Base-by-base conservation (phyloP, 2,329 filamentous ascomycete species). In the Bipolaris sorokiniana region DNA sequence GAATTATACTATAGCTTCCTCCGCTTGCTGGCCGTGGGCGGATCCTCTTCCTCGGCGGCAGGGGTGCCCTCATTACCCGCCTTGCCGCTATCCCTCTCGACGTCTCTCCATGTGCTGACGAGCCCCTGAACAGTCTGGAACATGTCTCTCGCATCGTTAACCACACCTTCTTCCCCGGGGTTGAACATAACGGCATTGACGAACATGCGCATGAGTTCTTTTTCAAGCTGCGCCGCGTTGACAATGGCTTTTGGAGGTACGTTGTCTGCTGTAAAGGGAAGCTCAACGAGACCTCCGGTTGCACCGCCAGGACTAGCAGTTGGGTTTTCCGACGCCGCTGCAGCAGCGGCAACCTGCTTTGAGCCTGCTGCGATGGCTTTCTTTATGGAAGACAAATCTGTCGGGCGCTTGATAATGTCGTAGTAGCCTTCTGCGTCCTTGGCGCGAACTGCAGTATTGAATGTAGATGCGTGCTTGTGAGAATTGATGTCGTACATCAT, bases 131-230 rank as follows among this genome's bases (percentile, higher is more conserved):
- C 91, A 75, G 94, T 90, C 57, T 90, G 84, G 68, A 92, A 96
- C 92, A 97, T 97, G 74, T 91, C 90, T 54, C 89, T 83, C 1
- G 93, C 92, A 71, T 96, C 92, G 57, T 90, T 89, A 31, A 97
- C 93, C 28, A 97, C 88, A 3, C 90, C 91, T 36, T 94, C 91
- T 76, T 96, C 92, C 61, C 96, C 91, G 0, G 90, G 88, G 68
- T 98, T 98, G 81, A 97, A 99, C 95, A 99, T 98, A 77, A 97
- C 90, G 16, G 95, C 94, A 70, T 98, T 98, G 65, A 92, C 92
- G 75, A 98, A 97, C 91, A 98, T 97, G 68, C 96, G 90, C 67
- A 96, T 91, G 10, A 98, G 81, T 75, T 98, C 94, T 64, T 92
- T 91, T 77, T 98, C 94, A 15, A 98, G 83, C 74, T 98, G 95